Evolutionary conservation across 768 basidiomycete genomes (phyloP).

Genomic region (Leccinum sublutescens): DNA sequence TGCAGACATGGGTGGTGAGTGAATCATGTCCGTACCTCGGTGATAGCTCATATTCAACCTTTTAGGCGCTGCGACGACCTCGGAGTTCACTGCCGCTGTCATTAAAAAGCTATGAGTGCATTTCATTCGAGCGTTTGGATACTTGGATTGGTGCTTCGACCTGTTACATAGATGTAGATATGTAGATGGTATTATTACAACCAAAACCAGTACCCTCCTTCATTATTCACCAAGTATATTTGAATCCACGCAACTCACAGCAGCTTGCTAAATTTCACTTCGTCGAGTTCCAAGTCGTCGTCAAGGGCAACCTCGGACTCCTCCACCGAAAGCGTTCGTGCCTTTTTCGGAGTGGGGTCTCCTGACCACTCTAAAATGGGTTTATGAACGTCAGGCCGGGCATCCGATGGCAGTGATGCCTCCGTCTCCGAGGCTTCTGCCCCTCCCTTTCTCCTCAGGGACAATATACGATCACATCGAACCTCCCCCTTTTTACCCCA

Average conservation of each 20-base stretch:
- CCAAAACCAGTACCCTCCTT: slow-evolving; percentile 19
- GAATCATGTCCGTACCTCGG: not conserved
- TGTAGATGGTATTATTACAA: slow-evolving; percentile 12
- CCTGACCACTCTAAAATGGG: slow-evolving; percentile 7
- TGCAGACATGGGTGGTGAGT: slow-evolving; percentile 91
- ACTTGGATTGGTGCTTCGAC: slow-evolving; percentile 5
- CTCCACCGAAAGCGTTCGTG: slow-evolving; percentile 39
- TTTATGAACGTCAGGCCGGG: slow-evolving; percentile 3
- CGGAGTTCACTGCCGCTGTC: slow-evolving; percentile 91
- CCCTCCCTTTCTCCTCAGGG: slow-evolving; percentile 41
- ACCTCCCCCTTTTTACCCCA: slow-evolving; percentile 87
- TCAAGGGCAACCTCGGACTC: slow-evolving; percentile 55
- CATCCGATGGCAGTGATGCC: not conserved
- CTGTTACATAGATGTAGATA: slow-evolving; percentile 27
- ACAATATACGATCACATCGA: slow-evolving; percentile 65
- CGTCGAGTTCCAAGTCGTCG: slow-evolving; percentile 43
- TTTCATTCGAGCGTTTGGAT: not conserved
- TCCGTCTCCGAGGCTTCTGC: slow-evolving; percentile 15
- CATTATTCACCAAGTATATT: not conserved
- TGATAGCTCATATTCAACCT: slow-evolving; percentile 8
- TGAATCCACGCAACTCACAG: slow-evolving; percentile 3
- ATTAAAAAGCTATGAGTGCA: slow-evolving; percentile 67
- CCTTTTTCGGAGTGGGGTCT: slow-evolving; percentile 41
- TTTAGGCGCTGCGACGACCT: slow-evolving; percentile 82
- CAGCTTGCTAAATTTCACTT: slow-evolving; percentile 36